Percentiles rank a stretch among this genome's conserved stretches.
These are phyloP conservation scores for Perilla frutescens DNA, from an alignment of 257 asterid species.

Conservation along the genomic window DNA sequence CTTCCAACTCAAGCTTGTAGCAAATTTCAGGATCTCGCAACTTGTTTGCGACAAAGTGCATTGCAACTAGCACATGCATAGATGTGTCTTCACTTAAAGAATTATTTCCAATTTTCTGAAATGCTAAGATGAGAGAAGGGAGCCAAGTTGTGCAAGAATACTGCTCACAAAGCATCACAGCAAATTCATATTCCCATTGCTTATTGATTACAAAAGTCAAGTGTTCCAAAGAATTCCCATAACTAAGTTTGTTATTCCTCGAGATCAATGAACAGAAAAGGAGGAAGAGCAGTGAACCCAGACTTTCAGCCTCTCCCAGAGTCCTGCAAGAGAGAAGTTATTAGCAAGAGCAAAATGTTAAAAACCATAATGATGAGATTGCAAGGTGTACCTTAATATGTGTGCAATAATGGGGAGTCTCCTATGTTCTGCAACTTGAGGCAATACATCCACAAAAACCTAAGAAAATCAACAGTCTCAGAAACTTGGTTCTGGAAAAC, in stretches of 20 bases:
- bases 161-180: slow-evolving; percentile 68
- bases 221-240: slow-evolving; percentile 48
- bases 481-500: slow-evolving; percentile 21
- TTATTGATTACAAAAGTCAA: slow-evolving; percentile 43
- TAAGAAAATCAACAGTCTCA: slow-evolving; percentile 41
- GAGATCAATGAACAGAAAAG: slow-evolving; percentile 70
- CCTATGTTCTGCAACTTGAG: slow-evolving; percentile 75
- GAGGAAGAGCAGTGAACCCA: slow-evolving; percentile 78
- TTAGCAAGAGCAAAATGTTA: slow-evolving; percentile 40
- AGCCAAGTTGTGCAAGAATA: slow-evolving; percentile 85
- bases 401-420: slow-evolving; percentile 66
- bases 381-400: slow-evolving; percentile 65
- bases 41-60: slow-evolving; percentile 70
- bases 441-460: slow-evolving; percentile 81
- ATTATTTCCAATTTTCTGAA: slow-evolving; percentile 58
- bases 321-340: slow-evolving; percentile 62
- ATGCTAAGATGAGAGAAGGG: slow-evolving; percentile 68
- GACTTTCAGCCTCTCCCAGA: slow-evolving; percentile 74
- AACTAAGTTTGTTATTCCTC: slow-evolving; percentile 46
- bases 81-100: slow-evolving; percentile 50
- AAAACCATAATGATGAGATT: slow-evolving; percentile 22
- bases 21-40: slow-evolving; percentile 82
- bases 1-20: slow-evolving; percentile 71
- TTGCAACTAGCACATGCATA: slow-evolving; percentile 59
- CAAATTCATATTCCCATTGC: slow-evolving; percentile 86